Base-by-base conservation (phyloP, 345 rosid genomes). In the Citrus unshiu region DNA sequence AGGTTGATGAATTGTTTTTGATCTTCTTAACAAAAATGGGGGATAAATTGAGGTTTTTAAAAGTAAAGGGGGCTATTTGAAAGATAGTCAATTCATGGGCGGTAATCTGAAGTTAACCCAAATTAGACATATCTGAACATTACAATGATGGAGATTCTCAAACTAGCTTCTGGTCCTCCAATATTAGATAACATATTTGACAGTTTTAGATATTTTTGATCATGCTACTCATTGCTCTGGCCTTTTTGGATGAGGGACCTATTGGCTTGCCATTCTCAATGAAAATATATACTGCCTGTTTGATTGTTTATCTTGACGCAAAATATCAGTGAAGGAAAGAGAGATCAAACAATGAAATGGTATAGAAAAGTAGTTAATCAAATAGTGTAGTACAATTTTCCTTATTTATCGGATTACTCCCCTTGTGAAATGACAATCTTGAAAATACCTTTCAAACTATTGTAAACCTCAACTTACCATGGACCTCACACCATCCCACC, bases 221-320 rank as follows among this genome's bases (percentile, higher is more conserved):
- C 76, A 18, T 73, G 54, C 49, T 34, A 73, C 2, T 72, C 63
- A 56, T 57, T 72, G 63, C 32, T 73, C 25, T 35, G 66, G 66
- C 65, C 46, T 46, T 22, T 35, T 22, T 9, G 40, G 34, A 59
- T 35, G 34, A 14, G 34, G 9, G 7, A 59, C 77, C 39, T n/a
- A 25, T 72, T 58, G 51, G 76, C 13, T 54, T 58, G 65, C 35
- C 35, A 43, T 21, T 60, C 18, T 58, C 67, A 59, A 58, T 59
- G 34, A 25, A 39, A 24, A 30, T 68, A 43, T 16, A 21, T 67
- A 39, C 70, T 70, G 21, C 46, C 54, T 5, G 29, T 75, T 21
- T 68, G 62, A 68, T 64, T 49, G 16, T 73, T 58, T 29, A 32
- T 59, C 34, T 24, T 77, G 39, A 9, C 49, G 5, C 54, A 13